Evolutionary conservation across 352 stramenopile species (phyloP), one percentile per base, ranked within the genome.

Genomic region (Phytophthora pseudosyringae): DNA sequence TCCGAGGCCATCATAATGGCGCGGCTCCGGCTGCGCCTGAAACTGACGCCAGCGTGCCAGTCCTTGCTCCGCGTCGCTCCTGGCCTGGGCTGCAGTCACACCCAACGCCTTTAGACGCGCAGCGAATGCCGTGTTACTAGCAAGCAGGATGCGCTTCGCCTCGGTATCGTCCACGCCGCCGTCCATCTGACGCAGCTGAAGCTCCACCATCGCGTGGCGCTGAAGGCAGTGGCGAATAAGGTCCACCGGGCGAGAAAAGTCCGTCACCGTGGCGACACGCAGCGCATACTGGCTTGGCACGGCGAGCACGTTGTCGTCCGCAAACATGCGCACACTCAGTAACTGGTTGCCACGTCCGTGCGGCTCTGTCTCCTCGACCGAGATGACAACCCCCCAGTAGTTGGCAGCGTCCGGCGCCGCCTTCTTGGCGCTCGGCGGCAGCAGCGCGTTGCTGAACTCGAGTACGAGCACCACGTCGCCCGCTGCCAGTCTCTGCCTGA

Each of bases 381-480:
- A 69, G 28, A 67, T 62, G 13, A 91, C 80, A 28, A 88, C 56
- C 9, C 80, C 83, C 83, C 83, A 91, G 35, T 82, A 70, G 61
- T 91, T 91, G 54, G 65, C 75, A 13, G 64, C 78, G 7, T 69
- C 67, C 0, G 77, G 71, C 0, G 76, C 76, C 7, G 67, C 55
- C 13, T 58, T 49, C 45, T 76, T 86, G 13, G 76, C 71, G 4
- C 39, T 76, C 2, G 49, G 26, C 3, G 82, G 76, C 35, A 93
- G 50, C 18, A 91, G 32, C 15, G 75, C 62, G 59, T 91, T 93
- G 39, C 60, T 72, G 47, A 88, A 88, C 48, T 93, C 82, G 3
- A 93, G 69, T 7, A 91, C 68, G 15, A 93, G 64, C 48, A 91
- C 85, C 10, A 91, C 47, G 57, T 93, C 83, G 6, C 81, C 82